Evolutionary conservation across 2,329 filamentous ascomycete genomes (phyloP), one percentile per base, ranked within the genome.

Genomic region (Xylaria sp.): DNA sequence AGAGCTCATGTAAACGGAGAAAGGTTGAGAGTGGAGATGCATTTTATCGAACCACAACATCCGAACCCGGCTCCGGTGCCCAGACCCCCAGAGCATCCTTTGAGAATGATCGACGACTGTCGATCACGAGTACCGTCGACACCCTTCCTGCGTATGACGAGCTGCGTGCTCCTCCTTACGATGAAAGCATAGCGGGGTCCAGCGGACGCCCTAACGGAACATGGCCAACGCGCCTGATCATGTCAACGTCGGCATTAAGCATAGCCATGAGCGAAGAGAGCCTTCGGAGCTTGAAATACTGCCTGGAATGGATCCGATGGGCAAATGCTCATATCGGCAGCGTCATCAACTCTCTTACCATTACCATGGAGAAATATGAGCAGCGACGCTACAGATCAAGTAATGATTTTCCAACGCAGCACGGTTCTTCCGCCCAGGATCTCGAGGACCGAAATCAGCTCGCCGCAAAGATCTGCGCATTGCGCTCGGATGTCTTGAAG

Each of bases 201-300:
- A 70, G 74, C 37, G 61, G 67, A 4, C 68, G 68, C 11, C 64
- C 68, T 7, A 64, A 65, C 51, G 67, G 66, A 49, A 71, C 80
- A 69, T 95, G 92, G 91, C 90, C 90, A 62, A 90, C 89, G 9
- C 86, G 92, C 11, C 79, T 97, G 16, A 89, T 96, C 66, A 90
- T 96, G 72, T 92, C 91, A 4, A 97, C 93, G 0, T 96, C 92
- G 0, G 93, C 92, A 0, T 81, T 97, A 0, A 92, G 92, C 64
- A 88, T 96, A 13, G 92, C 94, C 0, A 91, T 99, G 82, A 95
- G 89, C 68, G 89, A 95, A 16, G 89, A 94, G 69, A 96, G 91
- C 19, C 77, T 97, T 7, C 84, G 87, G 55, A 94, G 89, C 62
- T 78, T 99, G 48, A 91, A 90, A 67, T 93, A 91, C 68, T 97